Base-by-base conservation (phyloP, 306 rosid genomes). In the Ormosia emarginata region DNA sequence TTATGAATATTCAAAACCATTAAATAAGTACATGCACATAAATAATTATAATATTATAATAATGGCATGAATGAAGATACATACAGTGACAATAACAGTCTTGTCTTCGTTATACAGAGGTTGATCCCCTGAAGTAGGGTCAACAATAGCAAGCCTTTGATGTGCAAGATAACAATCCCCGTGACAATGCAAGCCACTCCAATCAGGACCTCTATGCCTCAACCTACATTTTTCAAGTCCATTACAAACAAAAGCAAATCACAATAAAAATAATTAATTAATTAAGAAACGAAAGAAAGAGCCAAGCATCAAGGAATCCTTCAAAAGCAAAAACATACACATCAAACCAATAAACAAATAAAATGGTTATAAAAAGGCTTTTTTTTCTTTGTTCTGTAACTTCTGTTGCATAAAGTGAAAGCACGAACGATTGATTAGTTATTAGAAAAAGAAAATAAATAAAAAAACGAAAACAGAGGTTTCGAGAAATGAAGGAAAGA, bases 121-220 rank as follows among this genome's bases (percentile, higher is more conserved):
- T 73, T 95, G 99, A 87, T 95, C 99, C 29, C 98, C 97, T 10
- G 98, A 93, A 81, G 99, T 71, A 61, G 99, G 99, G 67, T 95
- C 99, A 2, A 95, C 86, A 53, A 95, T 90, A 43, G 99, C 99
- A 49, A 95, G 89, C 1, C 99, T 85, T 75, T 93, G 99, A 84
- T 95, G 99, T 68, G 99, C 96, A 72, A 95, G 96, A 86, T 88
- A 95, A 69, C 90, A 90, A 77, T 93, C 82, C 11, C 79, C 94
- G 67, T 90, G 81, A 81, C 91, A 93, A 79, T 95, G 99, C 89
- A 95, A 62, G 13, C 99, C 99, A 82, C 99, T 95, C 99, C 99
- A 95, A 57, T 95, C 98, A 76, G 99, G 99, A 59, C 98, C 99
- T 87, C 99, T 86, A 76, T 95, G 99, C 59, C 89, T 85, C 81